Evolutionary conservation across 1,284 basidiomycete genomes (phyloP), one percentile per base, ranked within the genome.

Genomic region (Austroboletus novae-zelandiae): DNA sequence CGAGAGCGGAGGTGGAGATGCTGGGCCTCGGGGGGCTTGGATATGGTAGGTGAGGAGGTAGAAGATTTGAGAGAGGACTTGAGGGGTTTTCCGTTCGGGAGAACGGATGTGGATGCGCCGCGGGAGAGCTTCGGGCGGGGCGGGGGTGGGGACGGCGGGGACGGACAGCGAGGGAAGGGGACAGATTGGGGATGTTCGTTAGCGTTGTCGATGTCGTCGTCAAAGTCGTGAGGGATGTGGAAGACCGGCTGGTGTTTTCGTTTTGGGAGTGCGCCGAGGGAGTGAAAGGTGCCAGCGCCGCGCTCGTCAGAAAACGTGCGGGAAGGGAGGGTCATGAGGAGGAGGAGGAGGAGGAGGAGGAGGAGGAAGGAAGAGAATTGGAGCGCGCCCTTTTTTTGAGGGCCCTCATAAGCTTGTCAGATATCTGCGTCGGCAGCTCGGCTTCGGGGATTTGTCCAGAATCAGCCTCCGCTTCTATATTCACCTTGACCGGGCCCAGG

Each of bases 61-160:
- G 82, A 81, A 1, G 81, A 80, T 68, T 97, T 96, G 60, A 98
- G 79, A 0, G 91, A 91, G 0, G 90, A 83, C 65, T 94, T 94
- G 69, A 98, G 84, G 1, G 92, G 89, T 67, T 93, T 91, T 47
- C 93, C 92, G 57, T 93, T 96, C 20, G 89, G 80, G 32, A 95
- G 78, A 48, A 91, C 72, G 35, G 65, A 51, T 1, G 74, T 63
- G 0, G 70, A 67, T 2, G 70, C 71, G 15, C 50, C 51, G 27
- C 52, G n/a, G 61, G 53, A 0, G 67, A 74, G 29, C 69, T 61
- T 37, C 17, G 51, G 34, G 23, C 20, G n/a, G 20, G 18, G 55
- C 36, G 31, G 48, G 30, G 18, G 55, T 39, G 31, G 48, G 30
- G 53, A 61, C 32, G 56, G 58, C 25, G 56, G 51, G 44, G 56